Conservation (phyloP, 2,329 filamentous ascomycete species). For the Biscogniauxia sp. region DNA sequence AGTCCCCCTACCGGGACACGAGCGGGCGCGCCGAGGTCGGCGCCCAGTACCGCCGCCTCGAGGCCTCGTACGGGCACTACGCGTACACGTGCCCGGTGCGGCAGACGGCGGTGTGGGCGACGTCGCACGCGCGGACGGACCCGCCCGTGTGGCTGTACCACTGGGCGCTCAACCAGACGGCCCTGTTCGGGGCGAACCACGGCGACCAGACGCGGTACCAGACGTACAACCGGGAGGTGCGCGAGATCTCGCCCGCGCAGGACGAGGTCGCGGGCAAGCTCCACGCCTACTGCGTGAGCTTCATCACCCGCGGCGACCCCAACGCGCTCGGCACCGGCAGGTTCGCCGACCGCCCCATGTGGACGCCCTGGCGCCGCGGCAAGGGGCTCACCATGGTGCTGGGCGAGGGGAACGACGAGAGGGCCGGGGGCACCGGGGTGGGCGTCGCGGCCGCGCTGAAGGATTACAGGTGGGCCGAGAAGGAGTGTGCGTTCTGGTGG, state of each 20-base stretch:
- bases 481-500: constrained; percentile 48
- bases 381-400: constrained; percentile 41
- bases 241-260: constrained; percentile 33
- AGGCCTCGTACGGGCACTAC: constrained; percentile 6
- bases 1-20: constrained; percentile 4
- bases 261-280: constrained; percentile 18
- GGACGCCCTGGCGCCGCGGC: constrained; percentile 25
- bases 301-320: constrained; percentile 9
- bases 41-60: constrained; percentile 1
- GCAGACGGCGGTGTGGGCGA: constrained; percentile 13
- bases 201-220: constrained; percentile 44
- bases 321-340: constrained; percentile 15
- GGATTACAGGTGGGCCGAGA: constrained; percentile 40
- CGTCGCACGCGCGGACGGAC: constrained; percentile 8
- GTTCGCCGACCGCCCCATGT: constrained; percentile 22
- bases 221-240: constrained; percentile 39
- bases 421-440: constrained; percentile 38
- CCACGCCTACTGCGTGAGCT: constrained; percentile 7
- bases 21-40: not conserved
- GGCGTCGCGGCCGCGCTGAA: constrained; percentile 40
- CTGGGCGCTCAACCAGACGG: constrained; percentile 30
- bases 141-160: constrained; percentile 30
- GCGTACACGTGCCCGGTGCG: constrained; percentile 5
- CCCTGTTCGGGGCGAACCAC: constrained; percentile 38
- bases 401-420: constrained; percentile 47